phyloP scores from a whole-genome alignment of 345 rosid genomes.

The Iberis pinnata region DNA sequence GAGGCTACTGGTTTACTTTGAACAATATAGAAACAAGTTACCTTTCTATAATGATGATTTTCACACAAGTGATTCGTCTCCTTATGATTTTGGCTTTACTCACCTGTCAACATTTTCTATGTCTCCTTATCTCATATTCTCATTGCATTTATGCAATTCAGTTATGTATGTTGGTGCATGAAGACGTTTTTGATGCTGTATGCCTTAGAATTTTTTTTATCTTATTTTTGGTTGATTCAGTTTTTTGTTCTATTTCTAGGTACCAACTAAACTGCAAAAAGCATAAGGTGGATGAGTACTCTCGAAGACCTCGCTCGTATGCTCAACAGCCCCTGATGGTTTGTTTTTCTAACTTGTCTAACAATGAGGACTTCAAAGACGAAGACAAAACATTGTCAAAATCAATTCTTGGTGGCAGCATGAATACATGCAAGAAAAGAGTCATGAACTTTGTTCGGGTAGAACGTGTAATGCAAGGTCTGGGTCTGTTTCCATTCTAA shows the following conservation, averaged over 20 bases:
- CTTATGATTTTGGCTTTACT: slow-evolving; percentile 16
- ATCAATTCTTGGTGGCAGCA: slow-evolving; percentile 71
- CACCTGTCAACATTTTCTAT: background rate
- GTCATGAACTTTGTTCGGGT: slow-evolving; percentile 41
- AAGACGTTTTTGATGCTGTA: slow-evolving; percentile 1
- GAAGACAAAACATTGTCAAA: slow-evolving; percentile 54
- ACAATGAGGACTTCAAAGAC: slow-evolving; percentile 56
- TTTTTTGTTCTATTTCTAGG: slow-evolving; percentile 41
- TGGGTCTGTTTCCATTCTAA: slow-evolving; percentile 20
- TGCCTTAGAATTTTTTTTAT: slow-evolving; percentile 5
- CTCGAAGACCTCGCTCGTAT: slow-evolving; percentile 38
- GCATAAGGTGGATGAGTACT: slow-evolving; percentile 49
- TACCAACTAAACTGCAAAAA: slow-evolving; percentile 63
- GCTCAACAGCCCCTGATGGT: slow-evolving; percentile 30
- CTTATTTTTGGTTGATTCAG: slow-evolving; percentile 10
- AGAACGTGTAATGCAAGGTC: slow-evolving; percentile 74
- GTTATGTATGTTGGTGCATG: slow-evolving; percentile 10
- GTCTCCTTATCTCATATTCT: slow-evolving; percentile 1
- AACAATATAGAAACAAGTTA: slow-evolving; percentile 8
- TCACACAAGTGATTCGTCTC: slow-evolving; percentile 12
- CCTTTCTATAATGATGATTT: slow-evolving; percentile 10
- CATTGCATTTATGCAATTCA: slow-evolving; percentile 8
- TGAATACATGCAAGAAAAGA: slow-evolving; percentile 73
- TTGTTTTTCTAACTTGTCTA: slow-evolving; percentile 41
- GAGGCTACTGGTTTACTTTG: slow-evolving; percentile 4